Base-by-base conservation (phyloP, 257 asterid species). In the Cinchona pubescens region DNA sequence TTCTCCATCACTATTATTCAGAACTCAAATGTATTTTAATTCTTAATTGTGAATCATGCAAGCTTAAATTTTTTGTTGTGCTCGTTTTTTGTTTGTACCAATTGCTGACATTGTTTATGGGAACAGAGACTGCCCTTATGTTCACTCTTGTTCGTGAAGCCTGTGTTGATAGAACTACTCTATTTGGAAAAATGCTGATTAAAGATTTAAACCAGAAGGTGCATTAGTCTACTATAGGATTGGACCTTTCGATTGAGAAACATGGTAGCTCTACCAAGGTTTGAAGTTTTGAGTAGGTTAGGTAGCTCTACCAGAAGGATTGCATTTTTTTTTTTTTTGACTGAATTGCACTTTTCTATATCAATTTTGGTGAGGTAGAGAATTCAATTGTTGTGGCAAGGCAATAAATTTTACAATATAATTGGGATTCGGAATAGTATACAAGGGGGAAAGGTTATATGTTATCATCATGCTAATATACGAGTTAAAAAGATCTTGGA, bases 381-480 rank as follows among this genome's bases (percentile, higher is more conserved):
- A 55, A 25, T 40, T 43, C 48, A 58, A 19, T 59, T 45, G 48
- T 38, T 49, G 46, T 16, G 43, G 38, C 18, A 62, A 58, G 70
- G 69, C 45, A 65, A 42, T 78, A 77, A 82, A 84, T 77, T 67
- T 81, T 63, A 40, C 78, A 79, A 40, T 68, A 72, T 56, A 78
- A 78, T 79, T 63, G 64, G 73, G 64, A 78, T 79, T 63, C 60
- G 73, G 64, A 60, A 45, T 75, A 79, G 81, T 75, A 69, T 82
- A 81, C 85, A 81, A 35, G 63, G 86, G 78, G 82, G 75, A 56
- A 82, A 69, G 75, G 59, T 73, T 80, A 66, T 62, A 60, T 59
- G 11, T 34, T 37, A 71, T 69, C 73, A 72, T 69, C 72, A 69
- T 13, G 82, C 83, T 83, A 79, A 81, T 73, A 53, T 60, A 76